Conservation (phyloP, 2,329 filamentous ascomycete genomes). For the Talaromyces sp. region DNA sequence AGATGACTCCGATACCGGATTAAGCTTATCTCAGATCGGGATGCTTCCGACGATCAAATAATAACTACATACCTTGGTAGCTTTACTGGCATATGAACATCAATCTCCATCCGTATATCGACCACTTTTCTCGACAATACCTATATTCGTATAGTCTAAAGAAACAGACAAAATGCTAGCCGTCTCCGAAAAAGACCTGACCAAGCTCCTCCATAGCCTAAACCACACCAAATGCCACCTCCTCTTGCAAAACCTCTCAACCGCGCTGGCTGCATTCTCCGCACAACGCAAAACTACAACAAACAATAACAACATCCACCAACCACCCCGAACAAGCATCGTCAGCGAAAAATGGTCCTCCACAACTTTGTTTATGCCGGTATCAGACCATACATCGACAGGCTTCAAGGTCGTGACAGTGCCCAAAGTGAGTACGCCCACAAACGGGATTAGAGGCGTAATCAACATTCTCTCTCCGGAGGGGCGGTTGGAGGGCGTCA, state of each 20-base stretch:
- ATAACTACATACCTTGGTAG: neutral
- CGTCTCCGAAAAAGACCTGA: constrained; percentile 35
- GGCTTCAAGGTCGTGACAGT: constrained; percentile 72
- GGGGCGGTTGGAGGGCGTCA: constrained; percentile 64
- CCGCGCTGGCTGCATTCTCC: constrained; percentile 36
- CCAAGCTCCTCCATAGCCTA: constrained; percentile 34
- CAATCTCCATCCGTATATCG: neutral
- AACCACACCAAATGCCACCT: constrained; percentile 34
- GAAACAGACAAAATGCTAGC: constrained; percentile 31
- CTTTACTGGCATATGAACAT: neutral
- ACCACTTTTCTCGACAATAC: neutral
- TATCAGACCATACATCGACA: constrained; percentile 61
- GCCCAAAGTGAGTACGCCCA: constrained; percentile 37
- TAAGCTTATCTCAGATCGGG: neutral
- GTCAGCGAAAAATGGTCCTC: constrained; percentile 38
- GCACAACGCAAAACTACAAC: constrained; percentile 24
- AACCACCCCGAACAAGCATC: constrained; percentile 45
- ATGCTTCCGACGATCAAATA: neutral
- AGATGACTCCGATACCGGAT: neutral
- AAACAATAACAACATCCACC: constrained; percentile 34
- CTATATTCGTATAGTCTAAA: neutral
- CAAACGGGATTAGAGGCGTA: constrained; percentile 57
- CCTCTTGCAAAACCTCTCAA: constrained; percentile 39
- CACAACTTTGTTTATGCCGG: constrained; percentile 73
- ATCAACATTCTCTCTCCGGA: constrained; percentile 66